Base-by-base conservation (phyloP, 164 flowering plant species). In the Vitis cinerea region DNA sequence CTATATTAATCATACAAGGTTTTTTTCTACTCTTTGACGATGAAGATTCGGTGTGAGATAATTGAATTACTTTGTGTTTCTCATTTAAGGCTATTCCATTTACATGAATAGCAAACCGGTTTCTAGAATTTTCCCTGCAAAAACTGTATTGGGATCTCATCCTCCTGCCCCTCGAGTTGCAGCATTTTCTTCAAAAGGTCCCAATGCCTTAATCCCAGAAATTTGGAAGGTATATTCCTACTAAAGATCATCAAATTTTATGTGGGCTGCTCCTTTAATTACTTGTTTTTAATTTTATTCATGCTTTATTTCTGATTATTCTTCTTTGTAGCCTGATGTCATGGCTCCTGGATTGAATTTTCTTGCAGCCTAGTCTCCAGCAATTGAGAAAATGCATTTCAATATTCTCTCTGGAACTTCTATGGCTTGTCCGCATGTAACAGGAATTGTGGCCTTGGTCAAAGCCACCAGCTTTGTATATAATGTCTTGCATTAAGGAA, bases 401-500 rank as follows among this genome's bases (percentile, higher is more conserved):
- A 90, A 88, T 82, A 83, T 92, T 60, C 82, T 90, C 56, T 90
- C 97, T 11, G 97, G 97, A 68, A 92, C 95, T 66, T 92, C 97
- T 53, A 89, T 90, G 95, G 84, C 97, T 60, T 90, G 95, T 70
- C 97, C 97, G 5, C 97, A 92, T 65, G 81, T 90, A 17, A 84
- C 93, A 3, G 97, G 94, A 64, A 81, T 92, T 58, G 90, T 77
- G 3, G 79, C 94, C 56, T 77, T 89, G 76, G 72, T 90, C 57
- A 92, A 86, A 77, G 77, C 97, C 27, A 23, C 27, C 27, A 23
- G 2, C 27, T 23, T 23, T 23, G 27, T 23, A 23, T 23, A 23
- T 23, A 23, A 23, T 23, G 27, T 23, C 2, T 23, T 23, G 27
- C 27, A 23, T 19, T 1, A 19, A 19, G 27, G 27, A 23, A 23